Evolutionary conservation across 208 protist species (phyloP).

Genomic region (Acanthamoeba rhysodes): DNA sequence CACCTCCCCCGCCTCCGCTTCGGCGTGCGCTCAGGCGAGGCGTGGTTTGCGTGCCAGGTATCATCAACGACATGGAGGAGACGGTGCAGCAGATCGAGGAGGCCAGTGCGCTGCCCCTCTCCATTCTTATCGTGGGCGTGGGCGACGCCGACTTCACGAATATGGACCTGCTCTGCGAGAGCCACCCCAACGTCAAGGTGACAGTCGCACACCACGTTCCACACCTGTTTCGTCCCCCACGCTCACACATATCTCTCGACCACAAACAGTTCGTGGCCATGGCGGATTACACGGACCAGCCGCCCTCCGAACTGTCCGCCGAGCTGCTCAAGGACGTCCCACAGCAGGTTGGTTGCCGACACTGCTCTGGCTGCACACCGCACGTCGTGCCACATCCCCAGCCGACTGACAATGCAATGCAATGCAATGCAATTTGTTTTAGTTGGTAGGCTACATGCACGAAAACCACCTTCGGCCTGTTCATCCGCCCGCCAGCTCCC

Average conservation of each 20-base stretch:
- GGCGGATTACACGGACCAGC: slow-evolving; percentile 15
- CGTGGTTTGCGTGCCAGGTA: not conserved
- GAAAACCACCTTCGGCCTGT: not conserved
- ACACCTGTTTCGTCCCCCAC: not conserved
- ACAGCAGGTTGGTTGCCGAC: not conserved
- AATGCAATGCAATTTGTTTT: not conserved
- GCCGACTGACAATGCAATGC: no score
- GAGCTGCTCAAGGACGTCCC: slow-evolving; percentile 27
- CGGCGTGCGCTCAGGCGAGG: not conserved
- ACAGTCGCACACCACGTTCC: not conserved
- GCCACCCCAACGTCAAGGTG: slow-evolving; percentile 35
- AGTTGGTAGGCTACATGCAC: slow-evolving; percentile 27
- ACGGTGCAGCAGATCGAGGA: slow-evolving; percentile 7
- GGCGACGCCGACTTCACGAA: slow-evolving; percentile 72
- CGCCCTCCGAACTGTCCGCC: not conserved
- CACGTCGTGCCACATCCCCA: not conserved
- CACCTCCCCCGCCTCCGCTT: not conserved
- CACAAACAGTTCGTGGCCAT: not conserved
- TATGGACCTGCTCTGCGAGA: slow-evolving; percentile 75
- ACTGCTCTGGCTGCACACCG: no score
- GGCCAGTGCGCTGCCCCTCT: slow-evolving; percentile 45
- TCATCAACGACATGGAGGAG: slow-evolving; percentile 58
- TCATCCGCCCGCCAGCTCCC: not conserved
- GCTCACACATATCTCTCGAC: not conserved
- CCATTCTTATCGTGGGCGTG: slow-evolving; percentile 73